These are phyloP conservation scores for Puccinia triticina DNA, from an alignment of 1,284 basidiomycete genomes.

Conservation along the genomic window DNA sequence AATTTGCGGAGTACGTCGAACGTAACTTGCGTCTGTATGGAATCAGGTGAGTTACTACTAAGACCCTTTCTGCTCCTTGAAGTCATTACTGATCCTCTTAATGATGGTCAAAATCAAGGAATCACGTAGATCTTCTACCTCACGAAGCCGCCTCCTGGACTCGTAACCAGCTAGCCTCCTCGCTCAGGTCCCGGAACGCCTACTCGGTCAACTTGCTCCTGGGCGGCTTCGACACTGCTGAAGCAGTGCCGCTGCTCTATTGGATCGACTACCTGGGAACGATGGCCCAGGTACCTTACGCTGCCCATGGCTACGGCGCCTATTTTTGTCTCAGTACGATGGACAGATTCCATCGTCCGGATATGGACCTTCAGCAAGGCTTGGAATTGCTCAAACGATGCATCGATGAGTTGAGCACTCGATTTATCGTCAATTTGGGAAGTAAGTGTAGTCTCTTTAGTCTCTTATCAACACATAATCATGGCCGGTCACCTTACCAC, in stretches of 20 bases:
- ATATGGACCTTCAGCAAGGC: constrained; percentile 79
- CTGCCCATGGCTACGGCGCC: constrained; percentile 90
- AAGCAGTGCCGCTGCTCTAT: constrained; percentile 72
- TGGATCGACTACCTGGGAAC: constrained; percentile 97
- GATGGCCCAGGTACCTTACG: constrained; percentile 83
- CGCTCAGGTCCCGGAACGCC: constrained; percentile 81
- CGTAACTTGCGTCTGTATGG: constrained; percentile 94
- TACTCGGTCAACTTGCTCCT: constrained; percentile 92
- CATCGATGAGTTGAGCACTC: constrained; percentile 82
- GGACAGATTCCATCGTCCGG: constrained; percentile 75
- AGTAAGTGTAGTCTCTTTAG: constrained; percentile 22
- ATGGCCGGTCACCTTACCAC: background rate
- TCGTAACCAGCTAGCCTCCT: constrained; percentile 82
- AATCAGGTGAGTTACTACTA: constrained; percentile 70
- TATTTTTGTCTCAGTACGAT: constrained; percentile 91
- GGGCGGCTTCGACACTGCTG: constrained; percentile 81
- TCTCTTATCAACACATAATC: no score
- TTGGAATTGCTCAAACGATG: constrained; percentile 80
- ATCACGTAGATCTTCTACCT: constrained; percentile 84
- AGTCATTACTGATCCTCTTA: background rate
- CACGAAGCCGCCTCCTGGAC: constrained; percentile 92
- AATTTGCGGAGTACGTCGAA: constrained; percentile 95
- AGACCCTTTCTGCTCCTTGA: background rate
- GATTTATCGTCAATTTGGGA: constrained; percentile 61
- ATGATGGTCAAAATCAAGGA: constrained; percentile 55